Evolutionary conservation across 2,329 filamentous ascomycete species (phyloP).

Genomic region (Tympanopsis confertula): DNA sequence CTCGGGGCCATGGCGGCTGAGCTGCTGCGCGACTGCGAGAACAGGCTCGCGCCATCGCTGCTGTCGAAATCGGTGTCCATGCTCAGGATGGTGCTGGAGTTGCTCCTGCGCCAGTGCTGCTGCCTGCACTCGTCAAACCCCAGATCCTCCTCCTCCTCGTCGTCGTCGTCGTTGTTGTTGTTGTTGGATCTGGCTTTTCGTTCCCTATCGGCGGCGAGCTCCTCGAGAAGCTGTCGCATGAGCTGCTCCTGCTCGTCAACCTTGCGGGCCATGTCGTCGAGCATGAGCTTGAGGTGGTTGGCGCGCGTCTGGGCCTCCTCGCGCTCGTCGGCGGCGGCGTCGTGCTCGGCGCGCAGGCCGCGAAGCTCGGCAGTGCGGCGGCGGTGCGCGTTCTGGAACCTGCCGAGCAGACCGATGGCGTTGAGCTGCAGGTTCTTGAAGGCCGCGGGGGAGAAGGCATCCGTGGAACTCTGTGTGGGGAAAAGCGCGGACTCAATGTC

Average conservation of each 20-base stretch:
- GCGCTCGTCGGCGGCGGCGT: constrained; percentile 39
- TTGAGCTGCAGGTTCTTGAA: constrained; percentile 51
- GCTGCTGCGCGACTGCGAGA: constrained; percentile 47
- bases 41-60: constrained; percentile 39
- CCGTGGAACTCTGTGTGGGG: constrained; percentile 26
- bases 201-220: constrained; percentile 34
- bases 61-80: constrained; percentile 41
- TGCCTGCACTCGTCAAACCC: constrained; percentile 32
- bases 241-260: constrained; percentile 39
- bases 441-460: constrained; percentile 42
- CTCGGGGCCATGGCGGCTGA: constrained; percentile 33
- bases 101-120: constrained; percentile 28
- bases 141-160: constrained; percentile 31
- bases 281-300: constrained; percentile 42
- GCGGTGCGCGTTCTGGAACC: constrained; percentile 47
- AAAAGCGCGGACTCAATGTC: constrained; percentile 43
- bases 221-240: constrained; percentile 35
- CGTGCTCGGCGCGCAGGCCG: constrained; percentile 40
- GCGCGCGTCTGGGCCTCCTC: constrained; percentile 41
- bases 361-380: constrained; percentile 34
- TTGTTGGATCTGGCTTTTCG: constrained; percentile 28
- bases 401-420: constrained; percentile 39
- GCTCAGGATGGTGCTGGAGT: constrained; percentile 29
- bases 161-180: constrained; percentile 15
- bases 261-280: constrained; percentile 44